Evolutionary conservation across 2,329 filamentous ascomycete genomes (phyloP).

Genomic region (Pseudogymnoascus sp.): DNA sequence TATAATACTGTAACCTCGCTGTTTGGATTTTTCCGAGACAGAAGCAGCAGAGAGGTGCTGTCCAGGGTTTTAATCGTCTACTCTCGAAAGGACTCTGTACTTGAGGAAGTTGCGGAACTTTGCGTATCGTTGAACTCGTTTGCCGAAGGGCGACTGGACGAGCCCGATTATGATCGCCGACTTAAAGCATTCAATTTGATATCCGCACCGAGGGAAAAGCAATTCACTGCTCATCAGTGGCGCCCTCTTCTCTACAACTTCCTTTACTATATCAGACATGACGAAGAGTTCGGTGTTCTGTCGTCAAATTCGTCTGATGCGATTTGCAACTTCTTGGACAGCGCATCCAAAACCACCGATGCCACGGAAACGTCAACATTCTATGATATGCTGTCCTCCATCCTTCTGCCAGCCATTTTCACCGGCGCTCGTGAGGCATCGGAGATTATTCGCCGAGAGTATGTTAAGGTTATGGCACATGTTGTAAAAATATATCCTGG

Average conservation of each 20-base stretch:
- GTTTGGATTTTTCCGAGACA: conserved; percentile 85
- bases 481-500: conserved; percentile 62
- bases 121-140: conserved; percentile 78
- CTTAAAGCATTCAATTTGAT: conserved; percentile 68
- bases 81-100: conserved; percentile 51
- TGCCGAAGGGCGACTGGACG: conserved; percentile 62
- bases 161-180: conserved; percentile 80
- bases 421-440: conserved; percentile 68
- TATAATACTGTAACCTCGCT: conserved; percentile 70
- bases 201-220: conserved; percentile 49
- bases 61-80: conserved; percentile 66
- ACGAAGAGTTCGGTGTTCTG: conserved; percentile 81
- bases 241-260: conserved; percentile 81
- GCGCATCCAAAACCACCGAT: conserved; percentile 39
- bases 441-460: conserved; percentile 77
- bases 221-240: conserved; percentile 69
- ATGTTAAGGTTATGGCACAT: conserved; percentile 69
- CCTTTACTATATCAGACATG: conserved; percentile 75
- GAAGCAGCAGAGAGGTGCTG: conserved; percentile 63
- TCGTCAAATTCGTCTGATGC: conserved; percentile 71
- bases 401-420: conserved; percentile 69
- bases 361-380: conserved; percentile 39
- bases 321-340: conserved; percentile 68
- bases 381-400: conserved; percentile 48
- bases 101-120: conserved; percentile 57